Base-by-base conservation (phyloP, 805 yeast species). In the Candida cerambycidarum region DNA sequence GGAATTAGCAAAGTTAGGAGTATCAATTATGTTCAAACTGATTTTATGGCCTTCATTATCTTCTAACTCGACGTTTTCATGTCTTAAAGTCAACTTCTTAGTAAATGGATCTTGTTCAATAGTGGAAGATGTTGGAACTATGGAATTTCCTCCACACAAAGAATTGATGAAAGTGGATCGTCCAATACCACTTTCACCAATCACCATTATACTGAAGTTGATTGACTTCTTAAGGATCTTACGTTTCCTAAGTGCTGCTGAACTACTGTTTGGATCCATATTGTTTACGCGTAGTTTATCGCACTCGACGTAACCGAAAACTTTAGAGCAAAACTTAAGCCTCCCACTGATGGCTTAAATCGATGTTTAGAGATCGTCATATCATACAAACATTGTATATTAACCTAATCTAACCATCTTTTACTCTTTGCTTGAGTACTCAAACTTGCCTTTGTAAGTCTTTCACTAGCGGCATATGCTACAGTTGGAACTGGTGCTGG, bases 151-250 rank as follows among this genome's bases (percentile, higher is more conserved):
- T 46, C 86, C 96, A 67, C 97, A 89, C 41, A 89, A 72, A 28
- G 95, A 85, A 68, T 90, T 89, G 61, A 90, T 87, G 56, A 89
- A 84, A 4, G 96, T 89, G n/a, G 96, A 85, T 61, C 96, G 78
- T 13, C 97, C 97, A 35, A 82, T 70, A 2, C 97, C 97, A 36
- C 83, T 79, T 58, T 86, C 85, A 32, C 97, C 97, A 43, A 88
- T 83, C 29, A 87, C 82, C 92, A 89, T 83, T 45, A 86, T 61
- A 16, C 95, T 84, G 71, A 89, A 88, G 57, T 86, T 87, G 68
- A 87, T 80, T 25, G 89, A 85, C 65, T 87, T 85, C 65, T 87
- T 88, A 63, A 86, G 69, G 38, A 82, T 84, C 69, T 87, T 87
- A 61, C 86, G 80, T 68, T 86, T 86, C 42, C 76, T 64, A 50